Base-by-base conservation (phyloP, 2,329 filamentous ascomycete genomes). In the Fusarium abutilonis region DNA sequence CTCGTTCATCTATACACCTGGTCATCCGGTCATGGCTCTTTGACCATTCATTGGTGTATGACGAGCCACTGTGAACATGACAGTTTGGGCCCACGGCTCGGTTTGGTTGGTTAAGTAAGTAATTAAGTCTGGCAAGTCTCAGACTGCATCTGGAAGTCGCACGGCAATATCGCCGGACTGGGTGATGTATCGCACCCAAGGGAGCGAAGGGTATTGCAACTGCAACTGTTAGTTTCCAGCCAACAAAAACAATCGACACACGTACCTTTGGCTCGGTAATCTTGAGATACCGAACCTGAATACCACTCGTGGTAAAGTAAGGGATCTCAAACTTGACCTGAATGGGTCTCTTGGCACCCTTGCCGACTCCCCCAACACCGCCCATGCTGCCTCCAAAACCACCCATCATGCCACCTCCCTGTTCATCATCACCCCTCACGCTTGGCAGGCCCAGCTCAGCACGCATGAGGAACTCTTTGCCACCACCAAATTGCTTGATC, bases 311-410 rank as follows among this genome's bases (percentile, higher is more conserved):
- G n/a, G 95, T 99, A 76, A 99, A 99, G 79, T 99, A 99, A n/a
- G 95, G 95, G 74, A 99, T 99, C 82, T 99, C 95, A 76, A 99
- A 99, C 81, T 99, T 99, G 80, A 99, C 95, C 77, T 93, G 94
- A 72, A 99, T 99, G 1, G 95, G 95, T 69, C 95, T 83, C 84
- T 98, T 99, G 54, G 86, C 86, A 17, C 91, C 91, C 80, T 98
- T 98, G 56, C 87, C 89, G 17, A 79, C 77, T 5, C 87, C 84
- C n/a, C 85, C 88, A 26, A 95, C 86, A 64, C 94, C 94, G 56
- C 94, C 94, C 93, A 97, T 97, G 74, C 92, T 97, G 17, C 94
- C 94, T 63, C 94, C 94, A 72, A 97, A 97, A 1, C 94, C 94
- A 72, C 94, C 94, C 67, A 94, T 98, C 94, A 98, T 98, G 64